These are phyloP conservation scores for Mortierella sp. DNA, from an alignment of 371 early-diverging fungal species.

Conservation along the genomic window DNA sequence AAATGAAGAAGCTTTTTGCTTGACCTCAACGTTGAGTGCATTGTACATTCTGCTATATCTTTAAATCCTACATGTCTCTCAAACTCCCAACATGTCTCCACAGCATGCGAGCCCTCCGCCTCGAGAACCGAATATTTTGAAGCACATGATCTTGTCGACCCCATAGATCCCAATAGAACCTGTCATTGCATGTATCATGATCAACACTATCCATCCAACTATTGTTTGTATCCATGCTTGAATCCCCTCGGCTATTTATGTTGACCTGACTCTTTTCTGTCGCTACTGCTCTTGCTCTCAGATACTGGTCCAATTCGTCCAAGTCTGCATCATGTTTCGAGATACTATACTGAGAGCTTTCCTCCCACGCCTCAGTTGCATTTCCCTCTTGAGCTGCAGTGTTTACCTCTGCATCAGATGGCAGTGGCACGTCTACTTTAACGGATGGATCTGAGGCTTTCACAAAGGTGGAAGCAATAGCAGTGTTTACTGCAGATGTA, in stretches of 20 bases:
- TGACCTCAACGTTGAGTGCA: slow-evolving; percentile 4
- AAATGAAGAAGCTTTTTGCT: background rate
- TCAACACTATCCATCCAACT: slow-evolving; percentile 26
- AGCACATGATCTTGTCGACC: slow-evolving; percentile 18
- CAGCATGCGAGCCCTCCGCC: slow-evolving; percentile 30
- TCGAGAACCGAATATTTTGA: slow-evolving; percentile 26
- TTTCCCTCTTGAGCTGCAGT: background rate
- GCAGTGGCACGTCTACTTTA: background rate
- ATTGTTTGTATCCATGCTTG: no score
- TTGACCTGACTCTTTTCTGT: background rate
- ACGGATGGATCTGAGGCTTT: background rate
- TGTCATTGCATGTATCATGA: slow-evolving; percentile 33
- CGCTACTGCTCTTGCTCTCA: background rate
- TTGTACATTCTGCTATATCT: background rate
- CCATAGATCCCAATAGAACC: slow-evolving; percentile 47
- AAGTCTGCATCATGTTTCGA: slow-evolving; percentile 38
- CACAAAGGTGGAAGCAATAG: background rate
- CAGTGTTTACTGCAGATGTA: background rate
- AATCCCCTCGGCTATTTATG: background rate
- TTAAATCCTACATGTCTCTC: background rate
- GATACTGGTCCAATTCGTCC: slow-evolving; percentile 41
- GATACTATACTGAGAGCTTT: slow-evolving; percentile 26
- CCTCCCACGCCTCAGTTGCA: background rate
- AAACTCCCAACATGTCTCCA: slow-evolving; percentile 34
- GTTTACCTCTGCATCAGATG: background rate